Evolutionary conservation across 202 grass and related monocot species (phyloP).

Genomic region (Elaeis oleifera): DNA sequence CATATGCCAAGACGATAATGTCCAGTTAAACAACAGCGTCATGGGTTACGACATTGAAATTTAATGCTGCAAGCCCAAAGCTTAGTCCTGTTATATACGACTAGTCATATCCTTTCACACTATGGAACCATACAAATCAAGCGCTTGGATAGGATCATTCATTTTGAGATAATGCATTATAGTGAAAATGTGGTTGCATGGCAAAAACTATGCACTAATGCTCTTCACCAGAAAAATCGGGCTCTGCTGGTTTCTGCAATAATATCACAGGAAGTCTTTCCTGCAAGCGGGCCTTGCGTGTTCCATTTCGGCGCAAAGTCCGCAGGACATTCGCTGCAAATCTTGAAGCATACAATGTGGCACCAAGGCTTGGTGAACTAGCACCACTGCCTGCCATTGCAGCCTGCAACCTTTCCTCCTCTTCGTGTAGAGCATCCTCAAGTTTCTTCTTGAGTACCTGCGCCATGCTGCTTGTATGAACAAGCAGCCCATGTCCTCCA

Average conservation of each 20-base stretch:
- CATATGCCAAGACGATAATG: too few relatives aligned
- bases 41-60: too few relatives aligned
- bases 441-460: conserved; percentile 75
- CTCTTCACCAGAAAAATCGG: background rate
- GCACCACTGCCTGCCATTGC: too few relatives aligned
- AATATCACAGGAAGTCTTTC: conserved; percentile 1
- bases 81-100: too few relatives aligned
- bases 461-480: conserved; percentile 82
- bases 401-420: conserved; percentile 28
- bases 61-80: too few relatives aligned
- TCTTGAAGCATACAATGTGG: conserved; percentile 6
- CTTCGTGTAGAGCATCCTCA: conserved; percentile 64
- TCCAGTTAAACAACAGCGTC: too few relatives aligned
- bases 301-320: background rate
- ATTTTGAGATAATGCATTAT: too few relatives aligned
- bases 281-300: conserved; percentile 1
- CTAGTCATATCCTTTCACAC: too few relatives aligned
- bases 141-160: too few relatives aligned
- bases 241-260: background rate
- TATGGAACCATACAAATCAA: too few relatives aligned
- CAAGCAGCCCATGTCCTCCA: conserved; percentile 9
- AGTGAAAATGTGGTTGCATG: too few relatives aligned
- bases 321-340: conserved; percentile 1
- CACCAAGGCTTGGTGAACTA: conserved; percentile 1
- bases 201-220: background rate